Base-by-base conservation (phyloP, 352 stramenopile species). In the Pythium aristosporum region DNA sequence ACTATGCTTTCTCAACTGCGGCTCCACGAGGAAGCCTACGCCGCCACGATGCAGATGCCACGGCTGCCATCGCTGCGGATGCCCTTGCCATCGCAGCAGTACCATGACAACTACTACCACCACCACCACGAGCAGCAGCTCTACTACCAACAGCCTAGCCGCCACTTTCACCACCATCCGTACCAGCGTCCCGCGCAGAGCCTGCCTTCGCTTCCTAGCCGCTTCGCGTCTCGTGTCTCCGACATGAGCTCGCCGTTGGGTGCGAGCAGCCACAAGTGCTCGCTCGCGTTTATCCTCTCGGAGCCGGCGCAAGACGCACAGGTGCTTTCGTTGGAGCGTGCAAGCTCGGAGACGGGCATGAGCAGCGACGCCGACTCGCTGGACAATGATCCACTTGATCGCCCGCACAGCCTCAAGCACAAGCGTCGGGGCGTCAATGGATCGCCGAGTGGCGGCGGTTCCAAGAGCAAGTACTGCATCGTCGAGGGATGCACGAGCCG, bases 401-500 rank as follows among this genome's bases (percentile, higher is more conserved):
- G 11, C 34, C 34, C 34, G 34, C 34, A 39, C 21, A 12, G 10
- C 16, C 25, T 7, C 36, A 64, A 64, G 57, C 57, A 64, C 48
- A 64, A 64, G 43, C 51, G 36, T 28, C 58, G 23, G 11, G 48
- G 28, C 0, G 34, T 16, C 10, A 42, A 7, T 8, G 41, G 57
- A 11, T 36, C 61, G 57, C 39, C 57, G 32, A 39, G 34, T 13
- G 34, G 34, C 11, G 34, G 7, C 34, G 34, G 34, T 0, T 13
- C 42, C 44, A 20, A 12, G 16, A 84, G 80, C 62, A 85, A 88
- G 67, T 84, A 75, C 41, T 88, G 79, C 63, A 68, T 72, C 12
- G 68, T 87, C 13, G 75, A 85, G 32, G 79, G 77, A 41, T 88
- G 79, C 61, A 77, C 64, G 16, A 85, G 75, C 47, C 76, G 79